Percentiles rank a stretch among this genome's conserved stretches.
phyloP scores from a whole-genome alignment of 75 land plant species.

The Pinus albicaulis region DNA sequence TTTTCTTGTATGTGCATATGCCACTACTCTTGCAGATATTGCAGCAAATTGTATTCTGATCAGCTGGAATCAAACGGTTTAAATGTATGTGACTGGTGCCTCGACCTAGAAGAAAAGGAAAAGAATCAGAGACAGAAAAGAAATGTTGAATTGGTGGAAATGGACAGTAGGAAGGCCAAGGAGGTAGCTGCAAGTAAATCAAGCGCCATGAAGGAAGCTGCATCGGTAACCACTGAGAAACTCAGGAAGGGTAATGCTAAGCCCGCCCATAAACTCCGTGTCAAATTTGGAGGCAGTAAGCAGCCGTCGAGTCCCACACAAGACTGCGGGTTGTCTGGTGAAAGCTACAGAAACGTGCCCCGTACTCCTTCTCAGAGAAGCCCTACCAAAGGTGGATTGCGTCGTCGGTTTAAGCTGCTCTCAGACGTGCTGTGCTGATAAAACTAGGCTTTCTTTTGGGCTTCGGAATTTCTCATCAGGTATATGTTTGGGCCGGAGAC shows the following conservation, averaged over 20 bases:
- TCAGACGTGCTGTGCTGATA: conserved; percentile 3
- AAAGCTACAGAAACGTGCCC: no score
- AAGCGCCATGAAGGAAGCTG: no score
- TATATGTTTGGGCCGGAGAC: no score
- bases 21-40: background rate
- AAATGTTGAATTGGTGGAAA: background rate
- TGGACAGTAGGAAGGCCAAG: background rate
- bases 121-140: background rate
- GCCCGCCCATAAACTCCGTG: background rate
- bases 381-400: background rate
- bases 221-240: no score
- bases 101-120: background rate
- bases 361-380: background rate
- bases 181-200: background rate
- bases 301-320: no score
- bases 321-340: no score
- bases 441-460: no score
- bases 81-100: conserved; percentile 12
- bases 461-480: no score
- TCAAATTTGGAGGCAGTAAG: no score
- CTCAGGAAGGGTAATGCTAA: background rate
- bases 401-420: background rate
- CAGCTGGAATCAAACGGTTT: background rate
- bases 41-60: conserved; percentile 8
- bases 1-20: no score